Conservation (phyloP, 495 filamentous ascomycete genomes). For the Lophiotrema nucula region DNA sequence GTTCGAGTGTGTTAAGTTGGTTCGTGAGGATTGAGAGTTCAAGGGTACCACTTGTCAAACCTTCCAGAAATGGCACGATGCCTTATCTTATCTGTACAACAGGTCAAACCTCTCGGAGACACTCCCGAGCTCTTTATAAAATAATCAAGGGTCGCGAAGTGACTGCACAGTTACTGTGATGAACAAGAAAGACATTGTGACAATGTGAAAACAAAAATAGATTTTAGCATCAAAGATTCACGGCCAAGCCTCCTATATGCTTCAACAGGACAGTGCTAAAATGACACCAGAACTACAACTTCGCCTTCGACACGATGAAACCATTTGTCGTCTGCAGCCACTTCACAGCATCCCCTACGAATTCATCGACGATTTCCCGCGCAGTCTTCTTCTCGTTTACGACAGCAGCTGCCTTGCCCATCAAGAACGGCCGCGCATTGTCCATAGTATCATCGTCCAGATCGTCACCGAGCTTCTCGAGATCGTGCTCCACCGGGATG, state of each 20-base stretch:
- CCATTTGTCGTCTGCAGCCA: slow-evolving; percentile 61
- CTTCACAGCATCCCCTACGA: slow-evolving; percentile 76
- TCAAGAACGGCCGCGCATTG: slow-evolving; percentile 85
- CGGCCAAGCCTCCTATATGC: neutral
- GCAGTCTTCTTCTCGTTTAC: slow-evolving; percentile 90
- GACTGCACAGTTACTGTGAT: neutral
- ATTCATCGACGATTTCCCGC: slow-evolving; percentile 92
- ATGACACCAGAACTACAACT: slow-evolving; percentile 5
- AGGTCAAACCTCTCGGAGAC: no score
- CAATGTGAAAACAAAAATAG: neutral
- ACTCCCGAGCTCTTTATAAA: neutral
- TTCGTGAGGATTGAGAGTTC: no score
- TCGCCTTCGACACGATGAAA: slow-evolving; percentile 35
- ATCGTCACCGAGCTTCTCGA: slow-evolving; percentile 77
- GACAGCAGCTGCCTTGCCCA: slow-evolving; percentile 95
- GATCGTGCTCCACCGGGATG: slow-evolving; percentile 90
- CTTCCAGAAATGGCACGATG: no score
- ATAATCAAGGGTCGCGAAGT: neutral
- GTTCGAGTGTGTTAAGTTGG: no score
- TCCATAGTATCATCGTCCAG: slow-evolving; percentile 80
- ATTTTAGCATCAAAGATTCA: neutral
- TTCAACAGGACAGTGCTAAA: neutral
- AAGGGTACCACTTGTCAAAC: no score
- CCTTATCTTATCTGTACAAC: no score
- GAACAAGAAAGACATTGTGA: neutral